Conservation (phyloP, 208 protist genomes). For the Porcisia deanei region DNA sequence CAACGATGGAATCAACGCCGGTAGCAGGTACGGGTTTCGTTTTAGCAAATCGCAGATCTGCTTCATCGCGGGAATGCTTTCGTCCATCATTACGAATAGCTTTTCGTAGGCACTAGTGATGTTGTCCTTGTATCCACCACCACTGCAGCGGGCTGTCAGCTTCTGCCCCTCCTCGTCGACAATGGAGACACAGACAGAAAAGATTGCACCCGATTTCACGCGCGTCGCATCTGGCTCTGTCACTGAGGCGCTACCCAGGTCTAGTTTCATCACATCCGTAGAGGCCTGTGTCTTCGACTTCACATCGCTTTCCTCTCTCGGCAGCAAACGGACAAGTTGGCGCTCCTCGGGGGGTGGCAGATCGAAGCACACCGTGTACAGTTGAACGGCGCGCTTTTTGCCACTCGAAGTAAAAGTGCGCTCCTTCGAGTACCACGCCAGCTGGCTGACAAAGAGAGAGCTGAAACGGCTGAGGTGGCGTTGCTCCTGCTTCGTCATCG, state of each 20-base stretch:
- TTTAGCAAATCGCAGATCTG: conserved; percentile 2
- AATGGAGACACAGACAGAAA: conserved; percentile 15
- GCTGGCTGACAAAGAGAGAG: conserved; percentile 3
- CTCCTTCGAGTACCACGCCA: not conserved
- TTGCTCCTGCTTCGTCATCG: not conserved
- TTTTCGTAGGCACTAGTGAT: conserved; percentile 21
- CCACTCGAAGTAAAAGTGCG: conserved; percentile 44
- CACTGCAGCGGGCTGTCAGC: not conserved
- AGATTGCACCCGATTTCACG: conserved; percentile 21
- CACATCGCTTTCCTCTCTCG: not conserved
- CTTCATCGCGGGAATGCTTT: conserved; percentile 1
- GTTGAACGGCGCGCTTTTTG: conserved; percentile 58
- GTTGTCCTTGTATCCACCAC: conserved; percentile 16
- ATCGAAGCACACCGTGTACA: conserved; percentile 71
- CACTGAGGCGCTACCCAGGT: not conserved
- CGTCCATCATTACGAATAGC: conserved; percentile 8
- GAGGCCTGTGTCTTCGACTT: not conserved
- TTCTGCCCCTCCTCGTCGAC: conserved; percentile 21
- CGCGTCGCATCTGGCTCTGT: not conserved
- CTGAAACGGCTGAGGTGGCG: conserved; percentile 1
- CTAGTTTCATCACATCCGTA: not conserved
- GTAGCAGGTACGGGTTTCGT: conserved; percentile 2
- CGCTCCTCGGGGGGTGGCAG: conserved; percentile 37
- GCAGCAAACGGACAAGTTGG: conserved; percentile 34
- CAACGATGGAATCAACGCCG: conserved; percentile 19